Evolutionary conservation across 2,329 filamentous ascomycete species (phyloP), one percentile per base, ranked within the genome.

Genomic region (Meredithiella fracta): DNA sequence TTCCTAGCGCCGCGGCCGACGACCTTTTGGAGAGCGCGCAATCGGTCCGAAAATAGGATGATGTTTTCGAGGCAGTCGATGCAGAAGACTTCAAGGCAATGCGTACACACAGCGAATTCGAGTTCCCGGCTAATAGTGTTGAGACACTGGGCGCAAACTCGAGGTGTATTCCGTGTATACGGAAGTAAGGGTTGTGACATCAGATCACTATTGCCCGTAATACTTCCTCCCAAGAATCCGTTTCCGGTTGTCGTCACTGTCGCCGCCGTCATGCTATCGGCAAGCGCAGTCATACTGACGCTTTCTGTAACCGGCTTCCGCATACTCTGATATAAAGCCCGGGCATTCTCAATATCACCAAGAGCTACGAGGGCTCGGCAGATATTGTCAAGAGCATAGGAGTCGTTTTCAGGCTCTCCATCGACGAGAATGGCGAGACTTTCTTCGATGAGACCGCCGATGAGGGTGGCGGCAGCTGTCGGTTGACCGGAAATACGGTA

Each of bases 381-480:
- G 11, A 72, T 65, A 53, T 72, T 72, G 55, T 70, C 68, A 1
- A 72, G 63, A 3, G 69, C 69, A 34, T 67, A 71, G 31, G 67
- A 65, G 58, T 72, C 70, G 49, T 72, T 72, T 15, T 66, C 64
- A 1, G 67, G 68, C 57, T 72, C 70, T 7, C 68, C 66, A 31
- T 72, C 70, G 0, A 67, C 66, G 1, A 72, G 59, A 3, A 71
- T 67, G 1, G 65, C 64, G 11, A 71, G 62, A 42, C 66, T 69
- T 23, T 70, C 69, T 14, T 64, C 60, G 14, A 72, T 64, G 22
- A 71, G 64, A 1, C 58, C 62, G 1, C 62, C 58, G 1, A 72
- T 63, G 20, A 70, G 60, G 2, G 58, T 54, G 1, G 62, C 60
- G 0, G 69, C 65, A 3, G 66, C 65, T 0, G 53, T 40, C 3